Evolutionary conservation across 192 early-diverging fungal species (phyloP), one percentile per base, ranked within the genome.

Genomic region (Gaertneriomyces semiglobifer): DNA sequence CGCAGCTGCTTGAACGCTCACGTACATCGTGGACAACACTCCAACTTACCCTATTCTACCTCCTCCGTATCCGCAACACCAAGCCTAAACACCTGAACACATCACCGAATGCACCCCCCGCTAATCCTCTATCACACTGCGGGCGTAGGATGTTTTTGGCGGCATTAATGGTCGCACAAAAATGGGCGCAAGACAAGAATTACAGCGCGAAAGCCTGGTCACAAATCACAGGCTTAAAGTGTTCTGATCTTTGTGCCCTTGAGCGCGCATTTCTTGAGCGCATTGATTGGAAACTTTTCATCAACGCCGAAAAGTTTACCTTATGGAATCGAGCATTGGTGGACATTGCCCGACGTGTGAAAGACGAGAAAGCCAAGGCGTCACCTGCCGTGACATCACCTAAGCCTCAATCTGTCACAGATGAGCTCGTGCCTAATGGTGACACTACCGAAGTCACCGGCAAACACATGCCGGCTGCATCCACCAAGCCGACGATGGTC

Each of bases 1-100:
- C 87, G 65, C 86, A 90, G 71, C 84, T 90, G 6, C 70, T 92
- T 5, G 84, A 85, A 58, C 83, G 90, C 60, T 91, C 89, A 16
- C 74, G 86, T 40, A 88, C 86, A 11, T 88, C 89, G 7, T 92
- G 88, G 71, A 88, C 88, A 12, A 91, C 89, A 4, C 77, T 92
- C 53, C 89, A 92, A 69, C 87, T 88, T 53, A 88, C 90, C 4
- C 74, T 92, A 5, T 84, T 89, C 33, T 90, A 90, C 68, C 68
- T 90, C 7, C 77, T 91, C 65, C 83, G 85, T 50, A 69, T 88
- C 44, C 69, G 75, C 38, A 77, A 73, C 61, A 45, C 59, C 47
- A 42, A 72, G 19, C 65, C 46, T 19, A 41, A 14, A 5, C 10
- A n/a, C 9, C 60, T 45, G 57, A 7, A 9, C 6, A 38, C 18